phyloP scores from a whole-genome alignment of 768 basidiomycete genomes.

The Russula olivacea region DNA sequence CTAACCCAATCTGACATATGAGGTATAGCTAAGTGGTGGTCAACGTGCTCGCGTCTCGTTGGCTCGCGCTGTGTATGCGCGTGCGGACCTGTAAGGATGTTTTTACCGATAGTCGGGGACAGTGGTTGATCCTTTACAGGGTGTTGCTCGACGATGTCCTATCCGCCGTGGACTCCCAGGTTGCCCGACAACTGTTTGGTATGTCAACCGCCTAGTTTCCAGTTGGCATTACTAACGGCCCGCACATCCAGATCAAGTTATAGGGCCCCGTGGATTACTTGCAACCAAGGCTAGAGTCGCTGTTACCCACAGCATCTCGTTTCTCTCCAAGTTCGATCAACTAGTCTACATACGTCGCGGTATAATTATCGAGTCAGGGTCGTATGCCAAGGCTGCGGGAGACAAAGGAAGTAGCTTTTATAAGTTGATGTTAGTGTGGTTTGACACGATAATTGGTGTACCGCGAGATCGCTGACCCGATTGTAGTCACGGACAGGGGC shows the following conservation, averaged over 20 bases:
- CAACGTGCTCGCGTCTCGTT: slow-evolving; percentile 79
- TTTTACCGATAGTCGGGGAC: not conserved
- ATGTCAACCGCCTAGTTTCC: slow-evolving; percentile 7
- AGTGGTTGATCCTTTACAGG: slow-evolving; percentile 32
- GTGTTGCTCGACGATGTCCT: slow-evolving; percentile 87
- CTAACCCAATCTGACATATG: not conserved
- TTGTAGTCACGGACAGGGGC: slow-evolving; percentile 23
- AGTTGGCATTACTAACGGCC: not conserved
- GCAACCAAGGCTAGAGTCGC: slow-evolving; percentile 78
- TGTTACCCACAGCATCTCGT: slow-evolving; percentile 86
- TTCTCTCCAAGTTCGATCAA: slow-evolving; percentile 69
- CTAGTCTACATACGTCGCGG: slow-evolving; percentile 73
- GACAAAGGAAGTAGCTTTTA: slow-evolving; percentile 60
- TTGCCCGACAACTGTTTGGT: slow-evolving; percentile 83
- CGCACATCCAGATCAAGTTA: slow-evolving; percentile 60
- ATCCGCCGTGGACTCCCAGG: slow-evolving; percentile 81
- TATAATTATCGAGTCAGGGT: slow-evolving; percentile 70
- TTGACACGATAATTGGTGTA: not conserved
- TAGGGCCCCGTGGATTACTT: slow-evolving; percentile 79
- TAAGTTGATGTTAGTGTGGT: slow-evolving; percentile 61
- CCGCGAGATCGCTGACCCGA: not conserved
- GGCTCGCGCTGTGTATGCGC: slow-evolving; percentile 85
- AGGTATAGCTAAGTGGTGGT: slow-evolving; percentile 64
- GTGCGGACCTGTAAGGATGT: slow-evolving; percentile 71
- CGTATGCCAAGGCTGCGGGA: slow-evolving; percentile 53